phyloP scores from a whole-genome alignment of 1,284 basidiomycete genomes.

The Ustilago nuda region DNA sequence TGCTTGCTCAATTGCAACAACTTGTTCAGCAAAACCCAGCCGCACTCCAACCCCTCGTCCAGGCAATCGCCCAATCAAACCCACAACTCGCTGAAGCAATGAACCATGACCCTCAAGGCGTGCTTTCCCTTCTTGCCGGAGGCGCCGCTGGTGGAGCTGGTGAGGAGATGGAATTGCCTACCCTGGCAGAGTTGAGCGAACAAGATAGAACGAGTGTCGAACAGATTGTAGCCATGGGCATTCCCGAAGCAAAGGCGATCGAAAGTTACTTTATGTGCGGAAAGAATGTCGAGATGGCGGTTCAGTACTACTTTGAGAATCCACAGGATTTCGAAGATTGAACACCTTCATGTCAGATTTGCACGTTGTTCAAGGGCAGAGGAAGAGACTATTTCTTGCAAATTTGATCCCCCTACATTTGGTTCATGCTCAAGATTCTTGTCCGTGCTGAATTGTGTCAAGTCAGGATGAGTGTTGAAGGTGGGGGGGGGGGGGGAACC shows the following conservation, averaged over 20 bases:
- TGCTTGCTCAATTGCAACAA: slow-evolving; percentile 65
- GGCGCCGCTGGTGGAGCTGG: slow-evolving; percentile 52
- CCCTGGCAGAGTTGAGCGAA: slow-evolving; percentile 56
- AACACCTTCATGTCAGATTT: background rate
- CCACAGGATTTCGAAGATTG: slow-evolving; percentile 60
- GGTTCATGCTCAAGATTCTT: background rate
- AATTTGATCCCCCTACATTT: background rate
- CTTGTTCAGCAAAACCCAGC: slow-evolving; percentile 67
- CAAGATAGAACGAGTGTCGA: slow-evolving; percentile 62
- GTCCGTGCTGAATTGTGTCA: background rate
- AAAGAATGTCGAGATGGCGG: slow-evolving; percentile 68
- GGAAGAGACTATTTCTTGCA: background rate
- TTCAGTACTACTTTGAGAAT: slow-evolving; percentile 68
- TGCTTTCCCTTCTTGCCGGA: slow-evolving; percentile 61
- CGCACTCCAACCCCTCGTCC: slow-evolving; percentile 65
- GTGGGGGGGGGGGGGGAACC: background rate
- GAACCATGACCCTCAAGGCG: slow-evolving; percentile 64
- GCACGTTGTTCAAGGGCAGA: too few species aligned
- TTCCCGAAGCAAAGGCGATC: slow-evolving; percentile 65
- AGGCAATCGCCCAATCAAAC: slow-evolving; percentile 67
- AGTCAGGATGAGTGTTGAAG: too few species aligned
- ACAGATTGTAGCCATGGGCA: slow-evolving; percentile 67
- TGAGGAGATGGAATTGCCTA: slow-evolving; percentile 59
- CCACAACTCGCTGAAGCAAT: slow-evolving; percentile 66
- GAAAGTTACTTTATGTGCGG: slow-evolving; percentile 68